Evolutionary conservation across 805 yeast genomes (phyloP).

Genomic region (Kockiozyma suomiensis): DNA sequence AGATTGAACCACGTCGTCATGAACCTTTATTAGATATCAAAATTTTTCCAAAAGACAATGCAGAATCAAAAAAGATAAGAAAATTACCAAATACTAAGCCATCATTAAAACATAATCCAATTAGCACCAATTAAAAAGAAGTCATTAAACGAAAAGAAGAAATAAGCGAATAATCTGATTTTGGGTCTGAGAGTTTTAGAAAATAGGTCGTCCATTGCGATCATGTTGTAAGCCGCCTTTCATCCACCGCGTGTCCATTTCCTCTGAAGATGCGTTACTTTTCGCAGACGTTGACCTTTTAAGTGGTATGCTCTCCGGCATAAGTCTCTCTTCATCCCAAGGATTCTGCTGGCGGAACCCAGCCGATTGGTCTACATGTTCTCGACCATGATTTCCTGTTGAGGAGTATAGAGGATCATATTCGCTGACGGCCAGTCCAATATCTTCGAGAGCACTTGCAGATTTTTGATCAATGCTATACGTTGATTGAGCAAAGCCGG

Average conservation of each 20-base stretch:
- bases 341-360: too few species aligned
- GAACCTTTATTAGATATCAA: too few species aligned
- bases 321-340: constrained; percentile 12
- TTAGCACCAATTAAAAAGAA: too few species aligned
- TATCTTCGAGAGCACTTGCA: not conserved
- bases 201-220: constrained; percentile 22
- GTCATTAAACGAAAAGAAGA: too few species aligned
- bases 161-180: too few species aligned
- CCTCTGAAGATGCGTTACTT: not conserved
- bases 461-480: not conserved
- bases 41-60: too few species aligned
- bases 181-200: constrained; percentile 2
- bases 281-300: not conserved
- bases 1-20: too few species aligned
- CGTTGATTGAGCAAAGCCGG: not conserved
- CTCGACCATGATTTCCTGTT: too few species aligned
- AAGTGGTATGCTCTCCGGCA: constrained; percentile 10
- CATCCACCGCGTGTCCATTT: not conserved
- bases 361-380: too few species aligned
- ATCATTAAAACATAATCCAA: too few species aligned
- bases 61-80: too few species aligned
- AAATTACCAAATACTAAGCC: too few species aligned
- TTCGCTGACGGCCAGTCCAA: constrained; percentile 24
- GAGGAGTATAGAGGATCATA: constrained; percentile 15
- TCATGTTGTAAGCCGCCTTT: constrained; percentile 13